Conservation (phyloP, 2,329 filamentous ascomycete species). For the Phialemoniopsis sp. region DNA sequence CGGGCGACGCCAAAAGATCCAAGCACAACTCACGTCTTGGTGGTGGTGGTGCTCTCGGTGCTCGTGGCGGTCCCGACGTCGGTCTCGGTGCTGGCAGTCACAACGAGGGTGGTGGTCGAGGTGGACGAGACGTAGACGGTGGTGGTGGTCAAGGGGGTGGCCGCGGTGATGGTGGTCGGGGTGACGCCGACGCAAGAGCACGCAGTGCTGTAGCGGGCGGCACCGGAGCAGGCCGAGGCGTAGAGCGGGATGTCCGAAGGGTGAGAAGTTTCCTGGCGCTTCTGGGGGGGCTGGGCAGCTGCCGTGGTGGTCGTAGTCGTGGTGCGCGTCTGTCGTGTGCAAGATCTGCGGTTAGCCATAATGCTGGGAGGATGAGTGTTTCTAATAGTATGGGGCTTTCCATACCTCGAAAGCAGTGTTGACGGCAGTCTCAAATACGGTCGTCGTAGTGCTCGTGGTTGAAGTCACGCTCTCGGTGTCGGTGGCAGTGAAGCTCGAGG, state of each 20-base stretch:
- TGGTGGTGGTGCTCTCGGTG: too few species aligned
- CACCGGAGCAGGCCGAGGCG: conserved; percentile 8
- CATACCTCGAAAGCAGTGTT: neutral
- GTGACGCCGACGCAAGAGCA: conserved; percentile 13
- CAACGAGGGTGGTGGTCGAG: neutral
- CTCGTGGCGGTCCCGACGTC: too few species aligned
- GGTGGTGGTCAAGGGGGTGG: conserved; percentile 5
- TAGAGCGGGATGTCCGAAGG: conserved; percentile 6
- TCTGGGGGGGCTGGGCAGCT: conserved; percentile 1
- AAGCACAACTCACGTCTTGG: too few species aligned
- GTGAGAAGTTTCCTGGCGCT: conserved; percentile 2
- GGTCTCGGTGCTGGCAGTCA: too few species aligned
- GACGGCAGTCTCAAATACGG: neutral
- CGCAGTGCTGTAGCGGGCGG: conserved; percentile 9
- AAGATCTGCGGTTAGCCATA: too few species aligned
- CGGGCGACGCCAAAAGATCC: too few species aligned
- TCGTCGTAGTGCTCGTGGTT: conserved; percentile 1
- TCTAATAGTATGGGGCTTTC: too few species aligned
- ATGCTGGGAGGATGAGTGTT: too few species aligned
- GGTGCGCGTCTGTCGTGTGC: conserved; percentile 1
- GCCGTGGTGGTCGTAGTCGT: neutral
- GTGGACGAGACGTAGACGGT: conserved; percentile 4
- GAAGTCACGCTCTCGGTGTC: too few species aligned
- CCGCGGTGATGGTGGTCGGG: conserved; percentile 6
- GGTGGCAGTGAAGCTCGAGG: too few species aligned